phyloP scores from a whole-genome alignment of 169 alveolate genomes.

The Besnoitia besnoiti region DNA sequence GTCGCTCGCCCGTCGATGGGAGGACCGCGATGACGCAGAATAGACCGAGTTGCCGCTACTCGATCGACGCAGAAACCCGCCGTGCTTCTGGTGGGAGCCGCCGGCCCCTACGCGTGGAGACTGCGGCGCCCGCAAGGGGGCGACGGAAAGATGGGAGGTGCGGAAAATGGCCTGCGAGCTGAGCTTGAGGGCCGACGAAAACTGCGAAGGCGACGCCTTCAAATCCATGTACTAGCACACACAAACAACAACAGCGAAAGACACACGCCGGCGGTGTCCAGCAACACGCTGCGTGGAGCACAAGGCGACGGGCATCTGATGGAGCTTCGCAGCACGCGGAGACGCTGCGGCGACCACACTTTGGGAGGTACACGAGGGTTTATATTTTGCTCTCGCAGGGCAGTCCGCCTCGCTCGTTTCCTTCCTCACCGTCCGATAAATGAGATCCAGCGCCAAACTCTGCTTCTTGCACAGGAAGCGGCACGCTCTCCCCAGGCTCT shows the following conservation, averaged over 20 bases:
- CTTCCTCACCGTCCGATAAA: background rate
- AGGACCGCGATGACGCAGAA: too few species aligned
- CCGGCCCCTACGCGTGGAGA: too few species aligned
- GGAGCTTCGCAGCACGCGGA: too few species aligned
- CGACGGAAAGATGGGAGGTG: background rate
- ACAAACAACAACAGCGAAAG: background rate
- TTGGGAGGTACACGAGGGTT: too few species aligned
- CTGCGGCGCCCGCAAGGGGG: background rate
- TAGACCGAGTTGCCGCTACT: too few species aligned
- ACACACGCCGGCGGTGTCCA: background rate
- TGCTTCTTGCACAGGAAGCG: conserved; percentile 21
- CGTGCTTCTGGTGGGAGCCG: too few species aligned
- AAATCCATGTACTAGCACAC: background rate
- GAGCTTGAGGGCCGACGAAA: background rate
- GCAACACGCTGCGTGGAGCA: too few species aligned
- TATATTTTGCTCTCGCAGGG: background rate
- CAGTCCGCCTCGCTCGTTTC: background rate
- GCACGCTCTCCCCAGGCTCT: conserved; percentile 10
- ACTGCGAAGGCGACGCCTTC: background rate
- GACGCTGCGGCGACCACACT: too few species aligned
- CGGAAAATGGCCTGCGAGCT: background rate
- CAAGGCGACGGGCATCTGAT: too few species aligned
- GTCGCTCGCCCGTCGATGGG: too few species aligned
- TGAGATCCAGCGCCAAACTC: conserved; percentile 15
- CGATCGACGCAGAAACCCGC: too few species aligned